Conservation (phyloP, 768 basidiomycete species). For the Cystobasidiopsis lactophilus region DNA sequence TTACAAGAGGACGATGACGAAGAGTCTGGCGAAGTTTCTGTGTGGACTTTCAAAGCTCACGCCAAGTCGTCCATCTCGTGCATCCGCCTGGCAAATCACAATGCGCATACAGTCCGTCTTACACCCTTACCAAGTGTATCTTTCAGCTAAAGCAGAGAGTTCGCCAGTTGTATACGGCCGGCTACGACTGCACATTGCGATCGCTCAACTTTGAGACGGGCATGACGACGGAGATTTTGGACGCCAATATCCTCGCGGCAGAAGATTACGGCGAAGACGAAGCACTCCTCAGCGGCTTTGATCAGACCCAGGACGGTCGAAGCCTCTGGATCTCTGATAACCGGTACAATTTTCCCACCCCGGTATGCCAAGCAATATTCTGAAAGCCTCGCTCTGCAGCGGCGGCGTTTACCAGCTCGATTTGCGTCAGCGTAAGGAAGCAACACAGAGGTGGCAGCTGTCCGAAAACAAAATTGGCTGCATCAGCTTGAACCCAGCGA, state of each 20-base stretch:
- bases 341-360: not conserved
- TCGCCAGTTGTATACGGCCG: conserved; percentile 24
- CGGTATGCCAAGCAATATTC: conserved; percentile 7
- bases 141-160: no score
- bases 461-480: conserved; percentile 16
- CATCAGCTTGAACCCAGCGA: conserved; percentile 12
- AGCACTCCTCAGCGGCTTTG: conserved; percentile 26
- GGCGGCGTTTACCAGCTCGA: conserved; percentile 15
- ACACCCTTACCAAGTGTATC: no score
- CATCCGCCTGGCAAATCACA: conserved; percentile 25
- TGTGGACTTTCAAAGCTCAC: conserved; percentile 22
- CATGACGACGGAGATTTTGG: conserved; percentile 24
- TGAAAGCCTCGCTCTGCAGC: conserved; percentile 7
- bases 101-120: conserved; percentile 22
- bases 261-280: conserved; percentile 21
- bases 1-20: conserved; percentile 17
- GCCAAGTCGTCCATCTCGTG: conserved; percentile 22
- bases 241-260: conserved; percentile 14
- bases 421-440: conserved; percentile 10
- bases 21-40: conserved; percentile 14
- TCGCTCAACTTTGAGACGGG: conserved; percentile 23
- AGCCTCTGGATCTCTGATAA: conserved; percentile 23
- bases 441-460: conserved; percentile 15
- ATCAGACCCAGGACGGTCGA: conserved; percentile 22
- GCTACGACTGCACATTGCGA: conserved; percentile 29